Base-by-base conservation (phyloP, 768 basidiomycete genomes). In the Collybia sordida region DNA sequence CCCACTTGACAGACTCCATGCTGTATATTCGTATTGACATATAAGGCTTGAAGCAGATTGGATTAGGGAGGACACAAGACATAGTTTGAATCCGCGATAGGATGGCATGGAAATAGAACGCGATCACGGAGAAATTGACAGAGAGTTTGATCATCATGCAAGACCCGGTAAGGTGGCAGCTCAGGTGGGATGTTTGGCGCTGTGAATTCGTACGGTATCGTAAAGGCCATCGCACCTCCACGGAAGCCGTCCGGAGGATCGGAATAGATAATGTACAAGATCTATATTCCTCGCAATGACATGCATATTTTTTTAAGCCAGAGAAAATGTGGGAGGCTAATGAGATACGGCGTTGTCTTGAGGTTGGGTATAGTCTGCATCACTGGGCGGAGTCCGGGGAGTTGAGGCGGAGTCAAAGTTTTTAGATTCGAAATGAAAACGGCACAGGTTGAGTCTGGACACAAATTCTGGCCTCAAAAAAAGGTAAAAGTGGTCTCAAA, bases 331-430 rank as follows among this genome's bases (percentile, higher is more conserved):
- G 39, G 39, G 18, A 40, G n/a, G 7, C 19, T 40, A 17, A 23
- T 19, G 39, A 31, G 31, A 11, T 27, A 11, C 11, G 27, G 27
- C 27, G 11, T 27, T 11, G 27, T 27, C 27, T 27, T 27, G 27
- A 27, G 11, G 6, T 31, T 31, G 31, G 14, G 4, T 14, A 31
- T 31, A 11, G 31, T 31, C 9, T 31, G 31, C 27, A 11, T 12
- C 37, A 19, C n/a, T 28, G 39, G 48, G 51, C 51, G 51, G 51
- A 52, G 51, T 52, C 38, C 34, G 35, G 34, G 27, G 36, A 47
- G 50, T 52, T 52, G 45, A 28, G 51, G 40, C 51, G 51, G 46
- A 47, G 51, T 25, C 51, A 22, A 15, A 21, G 44, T 19, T 40
- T n/a, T 23, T 40, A 8, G 14, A 23, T 40, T 23, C 18, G 5